These are phyloP conservation scores for Amesomyces nigricolor DNA, from an alignment of 2,329 filamentous ascomycete species.

Conservation along the genomic window DNA sequence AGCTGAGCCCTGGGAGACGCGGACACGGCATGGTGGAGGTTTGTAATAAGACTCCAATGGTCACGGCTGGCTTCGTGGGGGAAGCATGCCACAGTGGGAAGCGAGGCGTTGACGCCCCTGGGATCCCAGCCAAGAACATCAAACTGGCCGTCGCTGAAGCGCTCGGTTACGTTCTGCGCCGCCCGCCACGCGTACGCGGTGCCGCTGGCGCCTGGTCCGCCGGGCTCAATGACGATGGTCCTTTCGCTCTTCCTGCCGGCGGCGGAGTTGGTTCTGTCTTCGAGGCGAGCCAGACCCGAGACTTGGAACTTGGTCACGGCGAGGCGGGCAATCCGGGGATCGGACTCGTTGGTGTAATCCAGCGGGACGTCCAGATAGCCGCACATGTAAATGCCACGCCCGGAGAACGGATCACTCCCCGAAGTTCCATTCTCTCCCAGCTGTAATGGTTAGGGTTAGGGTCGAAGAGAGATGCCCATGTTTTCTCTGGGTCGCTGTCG, in stretches of 20 bases:
- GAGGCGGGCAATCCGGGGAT: conserved; percentile 40
- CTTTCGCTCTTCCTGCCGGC: conserved; percentile 36
- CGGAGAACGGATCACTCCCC: conserved; percentile 18
- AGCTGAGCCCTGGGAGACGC: conserved; percentile 35
- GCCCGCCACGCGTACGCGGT: conserved; percentile 37
- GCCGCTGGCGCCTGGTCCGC: conserved; percentile 46
- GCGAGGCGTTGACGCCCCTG: conserved; percentile 46
- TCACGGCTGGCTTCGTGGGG: conserved; percentile 42
- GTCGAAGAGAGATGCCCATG: conserved; percentile 40
- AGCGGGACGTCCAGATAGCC: conserved; percentile 45
- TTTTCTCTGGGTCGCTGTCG: conserved; percentile 33
- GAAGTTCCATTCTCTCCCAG: conserved; percentile 30
- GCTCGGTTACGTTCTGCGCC: conserved; percentile 35
- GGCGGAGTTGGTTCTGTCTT: background rate
- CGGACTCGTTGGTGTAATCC: conserved; percentile 42
- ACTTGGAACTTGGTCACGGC: conserved; percentile 47
- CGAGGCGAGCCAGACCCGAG: conserved; percentile 36
- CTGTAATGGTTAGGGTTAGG: conserved; percentile 42
- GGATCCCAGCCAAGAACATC: conserved; percentile 51
- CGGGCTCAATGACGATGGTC: conserved; percentile 46
- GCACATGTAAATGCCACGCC: conserved; percentile 43
- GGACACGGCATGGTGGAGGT: conserved; percentile 36
- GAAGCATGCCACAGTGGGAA: conserved; percentile 42
- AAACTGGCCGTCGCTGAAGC: conserved; percentile 39
- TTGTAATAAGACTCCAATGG: conserved; percentile 39